Evolutionary conservation across 345 rosid genomes (phyloP).

Genomic region (Mangifera indica): DNA sequence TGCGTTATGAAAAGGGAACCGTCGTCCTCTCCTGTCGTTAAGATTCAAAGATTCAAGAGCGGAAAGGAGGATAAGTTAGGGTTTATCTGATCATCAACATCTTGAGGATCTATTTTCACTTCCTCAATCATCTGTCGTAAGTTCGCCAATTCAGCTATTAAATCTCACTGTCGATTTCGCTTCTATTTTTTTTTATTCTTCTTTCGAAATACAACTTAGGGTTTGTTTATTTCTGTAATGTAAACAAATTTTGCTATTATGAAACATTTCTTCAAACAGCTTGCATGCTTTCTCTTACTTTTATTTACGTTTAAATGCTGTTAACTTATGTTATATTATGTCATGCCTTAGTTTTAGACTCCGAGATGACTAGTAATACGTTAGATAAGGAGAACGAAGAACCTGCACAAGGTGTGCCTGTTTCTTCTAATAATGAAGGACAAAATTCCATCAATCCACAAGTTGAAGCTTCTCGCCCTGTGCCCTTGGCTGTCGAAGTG

Average conservation of each 20-base stretch:
- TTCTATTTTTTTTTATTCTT: background rate
- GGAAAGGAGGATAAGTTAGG: no score
- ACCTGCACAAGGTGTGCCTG: background rate
- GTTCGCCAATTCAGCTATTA: no score
- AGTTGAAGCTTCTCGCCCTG: constrained; percentile 20
- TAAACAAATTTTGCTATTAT: background rate
- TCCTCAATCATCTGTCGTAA: no score
- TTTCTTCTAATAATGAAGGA: background rate
- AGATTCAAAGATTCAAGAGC: no score
- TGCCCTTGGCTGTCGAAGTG: constrained; percentile 16
- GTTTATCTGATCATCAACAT: no score
- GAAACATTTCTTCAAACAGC: no score
- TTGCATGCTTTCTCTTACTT: no score
- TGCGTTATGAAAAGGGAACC: no score
- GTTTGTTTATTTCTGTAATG: background rate
- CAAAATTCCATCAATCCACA: background rate
- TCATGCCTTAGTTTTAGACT: background rate
- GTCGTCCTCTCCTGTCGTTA: no score
- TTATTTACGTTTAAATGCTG: background rate
- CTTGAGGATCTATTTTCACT: no score
- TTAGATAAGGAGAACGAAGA: constrained; percentile 25
- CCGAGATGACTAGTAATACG: constrained; percentile 23
- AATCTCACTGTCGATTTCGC: background rate
- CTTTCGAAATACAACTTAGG: background rate
- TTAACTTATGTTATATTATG: background rate